A percentile compares a stretch with the other conserved stretches of the same genome.
phyloP scores from a whole-genome alignment of 1,284 basidiomycete genomes.

The Sanguinoderma infundibulare region DNA sequence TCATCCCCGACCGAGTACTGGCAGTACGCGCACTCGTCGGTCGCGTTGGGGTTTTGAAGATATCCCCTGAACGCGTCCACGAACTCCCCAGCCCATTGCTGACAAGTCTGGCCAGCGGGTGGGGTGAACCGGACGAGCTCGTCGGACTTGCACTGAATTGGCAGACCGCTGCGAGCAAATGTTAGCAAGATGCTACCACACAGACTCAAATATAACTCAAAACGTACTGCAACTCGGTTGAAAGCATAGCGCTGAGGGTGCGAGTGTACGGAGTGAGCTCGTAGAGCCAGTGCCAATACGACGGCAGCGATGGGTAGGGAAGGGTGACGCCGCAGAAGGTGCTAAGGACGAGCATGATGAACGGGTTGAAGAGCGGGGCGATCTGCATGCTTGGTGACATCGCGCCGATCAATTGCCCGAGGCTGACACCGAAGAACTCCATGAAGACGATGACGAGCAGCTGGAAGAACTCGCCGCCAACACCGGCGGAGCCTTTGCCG shows the following conservation, averaged over 20 bases:
- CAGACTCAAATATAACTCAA: background rate
- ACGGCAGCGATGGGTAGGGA: conserved; percentile 67
- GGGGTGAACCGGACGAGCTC: conserved; percentile 77
- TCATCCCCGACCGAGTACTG: conserved; percentile 72
- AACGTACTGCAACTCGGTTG: conserved; percentile 78
- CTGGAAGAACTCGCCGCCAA: conserved; percentile 76
- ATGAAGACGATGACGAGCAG: conserved; percentile 74
- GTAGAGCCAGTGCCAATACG: conserved; percentile 85
- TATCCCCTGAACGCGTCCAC: conserved; percentile 74
- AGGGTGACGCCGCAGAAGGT: conserved; percentile 86
- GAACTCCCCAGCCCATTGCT: conserved; percentile 72
- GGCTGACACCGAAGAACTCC: conserved; percentile 76
- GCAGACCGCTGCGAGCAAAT: conserved; percentile 53
- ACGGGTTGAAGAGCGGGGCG: conserved; percentile 83
- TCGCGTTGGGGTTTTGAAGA: conserved; percentile 73
- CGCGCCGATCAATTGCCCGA: conserved; percentile 79
- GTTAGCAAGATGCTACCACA: conserved; percentile 9
- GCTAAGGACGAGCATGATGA: conserved; percentile 68
- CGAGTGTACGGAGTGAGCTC: conserved; percentile 74
- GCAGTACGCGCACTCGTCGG: conserved; percentile 72
- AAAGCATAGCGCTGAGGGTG: conserved; percentile 74
- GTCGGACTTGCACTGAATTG: conserved; percentile 65
- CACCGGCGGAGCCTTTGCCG: conserved; percentile 63
- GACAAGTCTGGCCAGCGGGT: conserved; percentile 78
- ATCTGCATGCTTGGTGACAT: conserved; percentile 78